phyloP scores from a whole-genome alignment of 345 rosid genomes.

The Melaleuca alternifolia region DNA sequence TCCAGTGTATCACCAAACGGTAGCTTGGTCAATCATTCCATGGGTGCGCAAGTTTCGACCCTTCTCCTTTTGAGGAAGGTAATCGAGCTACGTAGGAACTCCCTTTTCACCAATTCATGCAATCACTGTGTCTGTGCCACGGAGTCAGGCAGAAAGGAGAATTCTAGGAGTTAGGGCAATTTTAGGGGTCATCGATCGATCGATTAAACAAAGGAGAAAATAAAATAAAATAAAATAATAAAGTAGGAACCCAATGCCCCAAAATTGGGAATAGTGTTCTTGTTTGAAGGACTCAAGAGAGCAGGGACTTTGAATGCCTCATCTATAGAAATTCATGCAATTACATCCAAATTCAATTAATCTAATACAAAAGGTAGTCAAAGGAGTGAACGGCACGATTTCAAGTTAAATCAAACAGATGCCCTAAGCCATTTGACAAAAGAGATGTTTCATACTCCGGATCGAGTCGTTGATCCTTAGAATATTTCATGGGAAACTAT shows the following conservation, averaged over 20 bases:
- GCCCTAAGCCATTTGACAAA: not conserved
- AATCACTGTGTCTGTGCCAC: not conserved
- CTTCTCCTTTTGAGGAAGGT: not conserved
- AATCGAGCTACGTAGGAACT: not conserved
- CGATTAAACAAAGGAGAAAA: not conserved
- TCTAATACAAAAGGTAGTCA: not conserved
- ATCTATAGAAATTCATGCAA: not conserved
- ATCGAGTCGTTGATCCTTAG: not conserved
- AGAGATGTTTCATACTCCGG: not conserved
- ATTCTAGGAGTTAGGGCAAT: not conserved
- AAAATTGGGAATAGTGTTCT: conserved; percentile 24
- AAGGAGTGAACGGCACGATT: not conserved
- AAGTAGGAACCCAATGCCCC: conserved; percentile 1
- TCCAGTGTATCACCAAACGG: not conserved
- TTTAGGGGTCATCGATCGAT: not conserved
- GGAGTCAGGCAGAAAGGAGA: not conserved
- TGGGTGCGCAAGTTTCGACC: not conserved
- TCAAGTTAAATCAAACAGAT: not conserved
- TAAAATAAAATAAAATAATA: not conserved
- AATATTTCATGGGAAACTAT: not conserved
- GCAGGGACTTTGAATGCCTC: conserved; percentile 6
- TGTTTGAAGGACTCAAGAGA: conserved; percentile 16
- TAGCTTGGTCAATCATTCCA: not conserved
- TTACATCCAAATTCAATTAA: not conserved
- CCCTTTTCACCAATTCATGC: not conserved